Percentiles rank a stretch among this genome's conserved stretches.
phyloP scores from a whole-genome alignment of 805 yeast genomes.

The Candida bentonensis region DNA sequence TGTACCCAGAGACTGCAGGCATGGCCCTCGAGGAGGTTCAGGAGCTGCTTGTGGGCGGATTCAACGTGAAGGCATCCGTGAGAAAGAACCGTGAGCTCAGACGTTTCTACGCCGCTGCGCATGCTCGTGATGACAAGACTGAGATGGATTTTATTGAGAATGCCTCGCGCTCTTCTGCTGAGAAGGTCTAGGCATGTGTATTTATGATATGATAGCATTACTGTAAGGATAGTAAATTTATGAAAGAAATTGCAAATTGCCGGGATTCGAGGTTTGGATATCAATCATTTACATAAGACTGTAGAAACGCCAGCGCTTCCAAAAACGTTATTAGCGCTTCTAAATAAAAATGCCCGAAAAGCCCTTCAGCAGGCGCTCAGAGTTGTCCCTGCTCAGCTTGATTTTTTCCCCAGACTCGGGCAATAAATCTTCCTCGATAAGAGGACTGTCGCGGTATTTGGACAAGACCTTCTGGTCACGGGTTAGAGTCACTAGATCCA shows the following conservation, averaged over 20 bases:
- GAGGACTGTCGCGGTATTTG: conserved; percentile 3
- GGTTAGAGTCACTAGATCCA: conserved; percentile 6
- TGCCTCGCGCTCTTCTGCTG: too few relatives aligned
- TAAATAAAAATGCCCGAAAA: conserved; percentile 2
- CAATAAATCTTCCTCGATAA: conserved; percentile 3
- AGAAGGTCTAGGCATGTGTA: too few relatives aligned
- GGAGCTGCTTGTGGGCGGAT: conserved; percentile 65
- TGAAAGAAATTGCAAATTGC: not conserved
- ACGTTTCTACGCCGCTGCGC: conserved; percentile 4
- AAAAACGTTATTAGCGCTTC: too few relatives aligned
- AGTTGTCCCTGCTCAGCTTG: conserved; percentile 3
- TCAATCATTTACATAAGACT: not conserved
- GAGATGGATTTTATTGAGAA: not conserved
- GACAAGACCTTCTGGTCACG: conserved; percentile 7
- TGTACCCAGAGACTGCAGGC: conserved; percentile 86
- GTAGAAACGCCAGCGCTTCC: too few relatives aligned
- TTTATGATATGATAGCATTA: too few relatives aligned
- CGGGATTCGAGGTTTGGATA: not conserved
- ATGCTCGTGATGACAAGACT: not conserved
- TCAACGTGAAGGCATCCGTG: conserved; percentile 59
- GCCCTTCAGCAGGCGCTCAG: not conserved
- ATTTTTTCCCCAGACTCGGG: not conserved
- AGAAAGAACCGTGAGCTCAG: conserved; percentile 36
- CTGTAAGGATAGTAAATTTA: not conserved
- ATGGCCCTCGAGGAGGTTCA: conserved; percentile 88